Base-by-base conservation (phyloP, 2,329 filamentous ascomycete genomes). In the Exophiala lecanii-corni region DNA sequence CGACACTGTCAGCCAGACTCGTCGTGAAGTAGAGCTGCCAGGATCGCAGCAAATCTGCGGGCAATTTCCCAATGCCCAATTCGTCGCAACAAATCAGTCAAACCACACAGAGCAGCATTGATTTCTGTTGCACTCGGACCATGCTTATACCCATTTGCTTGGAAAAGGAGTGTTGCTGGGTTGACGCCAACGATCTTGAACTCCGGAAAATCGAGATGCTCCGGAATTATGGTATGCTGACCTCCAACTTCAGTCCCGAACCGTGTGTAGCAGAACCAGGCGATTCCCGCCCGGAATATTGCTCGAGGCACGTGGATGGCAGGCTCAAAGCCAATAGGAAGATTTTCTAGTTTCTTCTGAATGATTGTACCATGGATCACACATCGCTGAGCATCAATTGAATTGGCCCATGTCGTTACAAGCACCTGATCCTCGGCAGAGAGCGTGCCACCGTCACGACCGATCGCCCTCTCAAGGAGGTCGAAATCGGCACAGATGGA, bases 61-160 rank as follows among this genome's bases (percentile, higher is more conserved):
- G 57, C 58, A 37, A 60, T 60, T 19, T 50, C 56, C 58, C 58
- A 60, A 28, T 57, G 51, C 1, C 57, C 57, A 30, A 56, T 54
- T 2, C 57, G 51, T 19, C 54, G 50, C 19, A 60, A 44, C 10
- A 58, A 42, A 28, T 58, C 56, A 17, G 55, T 53, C 36, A 58
- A 37, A 3, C 53, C 54, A 37, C 57, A 55, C 5, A 60, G 34
- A 12, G 45, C 43, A 13, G 57, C 54, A 33, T 57, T 54, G 13
- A 56, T 40, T 37, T 58, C 55, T 4, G 53, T 49, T 21, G 53
- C 41, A 2, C 41, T 46, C 18, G 56, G 35, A 12, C 49, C 49
- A 37, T 51, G 42, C 23, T 51, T 51, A 34, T 51, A 51, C 3
- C 51, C 51, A 26, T 51, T 52, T 7, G 43, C 49, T 26, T 54